Conservation (phyloP, 371 early-diverging fungal species). For the Rhizopus microsporus region DNA sequence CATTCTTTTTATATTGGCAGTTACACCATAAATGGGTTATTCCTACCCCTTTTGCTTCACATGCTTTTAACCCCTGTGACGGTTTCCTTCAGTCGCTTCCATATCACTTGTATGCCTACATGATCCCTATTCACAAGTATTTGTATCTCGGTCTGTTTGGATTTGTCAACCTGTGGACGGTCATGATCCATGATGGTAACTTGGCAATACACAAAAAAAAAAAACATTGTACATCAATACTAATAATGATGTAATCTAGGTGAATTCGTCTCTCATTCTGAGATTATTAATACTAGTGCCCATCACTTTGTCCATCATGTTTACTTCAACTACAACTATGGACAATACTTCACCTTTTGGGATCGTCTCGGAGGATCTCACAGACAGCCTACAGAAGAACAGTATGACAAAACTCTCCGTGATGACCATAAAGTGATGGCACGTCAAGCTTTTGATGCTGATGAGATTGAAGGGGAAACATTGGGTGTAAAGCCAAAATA, state of each 20-base stretch:
- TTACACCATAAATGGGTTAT: constrained; percentile 67
- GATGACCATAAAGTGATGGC: constrained; percentile 66
- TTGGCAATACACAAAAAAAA: background rate
- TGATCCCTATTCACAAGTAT: constrained; percentile 89
- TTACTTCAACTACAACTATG: constrained; percentile 98
- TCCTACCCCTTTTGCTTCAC: constrained; percentile 93
- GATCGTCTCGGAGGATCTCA: constrained; percentile 77
- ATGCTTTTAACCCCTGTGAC: constrained; percentile 94
- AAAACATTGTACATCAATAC: background rate
- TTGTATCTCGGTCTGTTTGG: constrained; percentile 83
- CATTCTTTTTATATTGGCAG: constrained; percentile 12
- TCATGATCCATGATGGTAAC: constrained; percentile 95
- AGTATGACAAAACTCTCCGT: constrained; percentile 62
- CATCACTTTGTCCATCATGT: constrained; percentile 96
- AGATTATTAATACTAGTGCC: constrained; percentile 82
- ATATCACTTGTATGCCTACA: constrained; percentile 88
- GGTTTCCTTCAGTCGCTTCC: constrained; percentile 93
- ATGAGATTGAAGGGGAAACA: constrained; percentile 47
- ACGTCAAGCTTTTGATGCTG: constrained; percentile 71
- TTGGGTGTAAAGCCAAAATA: constrained; percentile 10
- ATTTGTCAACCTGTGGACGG: constrained; percentile 95
- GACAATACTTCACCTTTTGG: constrained; percentile 94
- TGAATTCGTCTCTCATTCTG: constrained; percentile 60
- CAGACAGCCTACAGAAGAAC: constrained; percentile 70
- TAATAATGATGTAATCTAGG: constrained; percentile 31